Percentiles rank a stretch among this genome's conserved stretches.
phyloP scores from a whole-genome alignment of 345 rosid genomes.

The Citrus unshiu region DNA sequence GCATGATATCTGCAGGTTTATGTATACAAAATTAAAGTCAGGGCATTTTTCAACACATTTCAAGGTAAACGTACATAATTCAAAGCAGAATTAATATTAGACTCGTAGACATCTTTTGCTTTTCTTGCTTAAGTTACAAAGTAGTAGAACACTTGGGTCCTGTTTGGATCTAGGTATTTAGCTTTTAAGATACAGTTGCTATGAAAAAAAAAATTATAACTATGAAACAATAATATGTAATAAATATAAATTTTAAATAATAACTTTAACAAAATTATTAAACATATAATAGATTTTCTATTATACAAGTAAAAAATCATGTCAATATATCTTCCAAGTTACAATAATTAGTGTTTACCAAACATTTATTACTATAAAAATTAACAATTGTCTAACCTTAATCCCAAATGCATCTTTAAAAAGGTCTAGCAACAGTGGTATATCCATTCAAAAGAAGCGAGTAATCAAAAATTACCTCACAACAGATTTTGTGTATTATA shows the following conservation, averaged over 20 bases:
- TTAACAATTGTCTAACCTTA: too few species aligned
- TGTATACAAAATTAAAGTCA: background rate
- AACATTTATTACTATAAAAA: too few species aligned
- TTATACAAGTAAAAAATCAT: too few species aligned
- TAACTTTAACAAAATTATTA: too few species aligned
- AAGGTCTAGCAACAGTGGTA: background rate
- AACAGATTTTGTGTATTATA: slow-evolving; percentile 33
- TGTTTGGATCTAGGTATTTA: too few species aligned
- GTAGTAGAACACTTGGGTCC: background rate
- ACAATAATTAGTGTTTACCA: too few species aligned
- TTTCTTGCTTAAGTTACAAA: background rate
- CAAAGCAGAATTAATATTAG: background rate
- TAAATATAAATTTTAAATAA: too few species aligned
- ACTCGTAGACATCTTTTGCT: background rate
- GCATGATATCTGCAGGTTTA: slow-evolving; percentile 33
- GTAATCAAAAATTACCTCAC: slow-evolving; percentile 30
- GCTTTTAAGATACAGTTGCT: fast-evolving
- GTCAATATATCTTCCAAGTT: fast-evolving
- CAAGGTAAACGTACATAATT: background rate
- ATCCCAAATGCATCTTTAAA: too few species aligned
- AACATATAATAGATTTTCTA: too few species aligned
- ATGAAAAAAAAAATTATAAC: too few species aligned
- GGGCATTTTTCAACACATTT: background rate
- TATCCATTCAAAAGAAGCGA: background rate
- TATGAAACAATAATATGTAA: too few species aligned